phyloP scores from a whole-genome alignment of 441 rosid genomes.

The Corymbia citriodora region DNA sequence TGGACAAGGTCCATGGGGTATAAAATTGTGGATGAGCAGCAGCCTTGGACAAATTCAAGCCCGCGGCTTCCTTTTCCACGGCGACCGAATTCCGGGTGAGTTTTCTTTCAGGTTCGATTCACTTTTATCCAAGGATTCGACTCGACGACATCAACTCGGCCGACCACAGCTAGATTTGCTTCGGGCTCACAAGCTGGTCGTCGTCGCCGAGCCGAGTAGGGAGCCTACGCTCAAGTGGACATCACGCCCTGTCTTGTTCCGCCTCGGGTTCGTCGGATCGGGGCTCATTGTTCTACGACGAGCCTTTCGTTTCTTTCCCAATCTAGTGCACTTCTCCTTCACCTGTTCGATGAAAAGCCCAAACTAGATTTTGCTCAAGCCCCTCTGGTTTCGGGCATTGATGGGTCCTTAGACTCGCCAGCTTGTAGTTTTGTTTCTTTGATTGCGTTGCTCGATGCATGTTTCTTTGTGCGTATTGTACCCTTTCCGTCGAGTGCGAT shows the following conservation, averaged over 20 bases:
- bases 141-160: too few species aligned
- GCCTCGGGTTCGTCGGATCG: too few species aligned
- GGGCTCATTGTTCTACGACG: not conserved
- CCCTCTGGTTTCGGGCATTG: not conserved
- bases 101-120: too few species aligned
- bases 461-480: not conserved
- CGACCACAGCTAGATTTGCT: too few species aligned
- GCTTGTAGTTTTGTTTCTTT: too few species aligned
- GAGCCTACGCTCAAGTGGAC: too few species aligned
- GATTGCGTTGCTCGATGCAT: not conserved
- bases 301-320: not conserved
- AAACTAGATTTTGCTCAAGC: not conserved
- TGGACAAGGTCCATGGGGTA: constrained; percentile 88
- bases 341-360: not conserved
- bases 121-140: too few species aligned
- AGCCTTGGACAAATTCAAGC: constrained; percentile 34
- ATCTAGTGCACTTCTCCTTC: not conserved
- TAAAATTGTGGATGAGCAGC: constrained; percentile 68
- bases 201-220: too few species aligned
- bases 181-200: too few species aligned
- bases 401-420: not conserved
- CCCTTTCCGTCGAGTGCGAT: not conserved
- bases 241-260: too few species aligned
- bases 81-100: too few species aligned
- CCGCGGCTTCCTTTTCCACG: too few species aligned